Conservation (phyloP, 176 grass and related monocot genomes). For the Raddia guianensis region DNA sequence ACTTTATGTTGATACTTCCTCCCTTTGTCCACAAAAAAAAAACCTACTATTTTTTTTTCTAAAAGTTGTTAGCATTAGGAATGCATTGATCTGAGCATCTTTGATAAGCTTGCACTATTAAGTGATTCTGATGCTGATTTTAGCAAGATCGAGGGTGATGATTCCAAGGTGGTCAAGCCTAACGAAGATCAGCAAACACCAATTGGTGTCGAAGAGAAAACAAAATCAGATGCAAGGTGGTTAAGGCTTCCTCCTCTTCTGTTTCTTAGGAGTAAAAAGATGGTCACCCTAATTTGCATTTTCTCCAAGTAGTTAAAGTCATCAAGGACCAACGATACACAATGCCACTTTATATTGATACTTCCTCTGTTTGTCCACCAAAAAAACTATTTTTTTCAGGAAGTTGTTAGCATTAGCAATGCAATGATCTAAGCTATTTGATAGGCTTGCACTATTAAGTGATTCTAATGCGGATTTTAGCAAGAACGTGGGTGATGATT, state of each 20-base stretch:
- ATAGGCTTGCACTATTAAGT: slow-evolving; percentile 31
- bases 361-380: too few relatives aligned
- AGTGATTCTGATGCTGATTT: not conserved
- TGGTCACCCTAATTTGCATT: not conserved
- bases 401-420: not conserved
- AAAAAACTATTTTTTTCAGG: not conserved
- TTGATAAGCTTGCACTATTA: slow-evolving; percentile 36
- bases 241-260: slow-evolving; percentile 32
- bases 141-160: not conserved
- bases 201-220: slow-evolving; percentile 22
- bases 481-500: not conserved
- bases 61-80: not conserved
- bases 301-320: not conserved
- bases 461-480: not conserved
- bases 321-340: not conserved
- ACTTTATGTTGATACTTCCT: not conserved
- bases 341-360: not conserved
- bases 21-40: too few relatives aligned
- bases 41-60: not conserved
- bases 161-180: not conserved
- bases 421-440: not conserved
- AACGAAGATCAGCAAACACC: slow-evolving; percentile 4
- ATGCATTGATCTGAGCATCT: too few relatives aligned
- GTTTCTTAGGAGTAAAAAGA: slow-evolving; percentile 1
- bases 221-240: slow-evolving; percentile 46